Evolutionary conservation across 1,284 basidiomycete genomes (phyloP).

Genomic region (Neotropicomus parvogracilis): DNA sequence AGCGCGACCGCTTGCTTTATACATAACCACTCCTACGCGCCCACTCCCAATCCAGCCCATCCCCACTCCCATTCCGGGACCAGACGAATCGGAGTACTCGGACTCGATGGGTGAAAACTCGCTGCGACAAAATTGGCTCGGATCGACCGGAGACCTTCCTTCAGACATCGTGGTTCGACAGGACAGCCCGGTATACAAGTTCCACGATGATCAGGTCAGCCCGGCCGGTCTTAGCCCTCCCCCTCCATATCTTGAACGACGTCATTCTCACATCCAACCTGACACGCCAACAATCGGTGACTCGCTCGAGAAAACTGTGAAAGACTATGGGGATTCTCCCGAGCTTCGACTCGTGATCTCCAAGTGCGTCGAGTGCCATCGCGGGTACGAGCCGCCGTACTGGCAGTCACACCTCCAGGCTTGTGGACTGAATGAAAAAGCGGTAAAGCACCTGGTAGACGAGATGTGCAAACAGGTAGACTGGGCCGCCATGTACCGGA

Average conservation of each 20-base stretch:
- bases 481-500: slow-evolving; percentile 15
- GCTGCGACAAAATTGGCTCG: slow-evolving; percentile 12
- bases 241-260: slow-evolving; percentile 17
- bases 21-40: slow-evolving; percentile 6
- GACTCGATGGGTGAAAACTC: slow-evolving; percentile 6
- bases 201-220: slow-evolving; percentile 5
- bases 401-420: slow-evolving; percentile 27
- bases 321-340: slow-evolving; percentile 14
- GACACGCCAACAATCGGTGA: slow-evolving; percentile 15
- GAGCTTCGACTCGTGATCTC: slow-evolving; percentile 21
- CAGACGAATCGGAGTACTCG: slow-evolving; percentile 11
- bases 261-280: slow-evolving; percentile 3
- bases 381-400: slow-evolving; percentile 31
- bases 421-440: slow-evolving; percentile 21
- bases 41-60: slow-evolving; percentile 23
- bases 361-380: slow-evolving; percentile 23
- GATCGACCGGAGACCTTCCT: neutral
- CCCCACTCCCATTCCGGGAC: slow-evolving; percentile 18
- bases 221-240: slow-evolving; percentile 14
- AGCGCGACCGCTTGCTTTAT: neutral
- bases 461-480: slow-evolving; percentile 32
- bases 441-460: slow-evolving; percentile 19
- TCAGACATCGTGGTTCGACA: slow-evolving; percentile 17
- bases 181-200: slow-evolving; percentile 24
- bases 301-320: slow-evolving; percentile 24